Evolutionary conservation across 768 basidiomycete species (phyloP).

Genomic region (Tulasnella sp.): DNA sequence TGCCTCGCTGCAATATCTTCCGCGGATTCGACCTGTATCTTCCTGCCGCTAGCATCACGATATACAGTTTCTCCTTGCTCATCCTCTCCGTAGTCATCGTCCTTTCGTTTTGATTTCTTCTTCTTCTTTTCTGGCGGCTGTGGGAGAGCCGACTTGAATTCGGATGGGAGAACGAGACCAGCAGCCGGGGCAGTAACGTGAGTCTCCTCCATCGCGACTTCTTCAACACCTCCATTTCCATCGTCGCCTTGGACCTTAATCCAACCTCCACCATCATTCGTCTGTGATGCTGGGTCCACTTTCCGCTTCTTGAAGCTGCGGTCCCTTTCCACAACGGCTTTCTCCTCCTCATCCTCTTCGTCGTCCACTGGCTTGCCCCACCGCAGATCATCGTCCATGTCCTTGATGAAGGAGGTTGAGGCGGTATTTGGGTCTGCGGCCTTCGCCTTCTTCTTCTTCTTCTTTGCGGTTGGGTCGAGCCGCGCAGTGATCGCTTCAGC

Average conservation of each 20-base stretch:
- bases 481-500: constrained; percentile 89
- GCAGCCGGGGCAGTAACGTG: constrained; percentile 39
- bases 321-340: constrained; percentile 65
- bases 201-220: constrained; percentile 66
- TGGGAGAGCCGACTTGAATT: constrained; percentile 15
- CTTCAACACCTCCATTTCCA: constrained; percentile 46
- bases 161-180: constrained; percentile 13
- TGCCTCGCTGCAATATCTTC: constrained; percentile 73
- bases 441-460: constrained; percentile 79
- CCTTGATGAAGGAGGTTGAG: constrained; percentile 39
- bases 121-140: constrained; percentile 36
- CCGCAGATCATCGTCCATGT: constrained; percentile 60
- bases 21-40: constrained; percentile 83
- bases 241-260: constrained; percentile 7
- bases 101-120: constrained; percentile 40
- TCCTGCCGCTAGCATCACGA: constrained; percentile 81
- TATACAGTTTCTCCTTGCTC: constrained; percentile 87
- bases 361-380: constrained; percentile 60
- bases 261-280: constrained; percentile 19
- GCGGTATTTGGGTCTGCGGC: constrained; percentile 43
- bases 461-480: constrained; percentile 42
- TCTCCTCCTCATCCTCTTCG: constrained; percentile 52
- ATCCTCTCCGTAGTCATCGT: constrained; percentile 49
- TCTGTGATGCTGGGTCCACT: constrained; percentile 40
- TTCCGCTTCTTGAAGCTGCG: constrained; percentile 77